Conservation (phyloP, 176 grass and related monocot species). For the Ensete glaucum region DNA sequence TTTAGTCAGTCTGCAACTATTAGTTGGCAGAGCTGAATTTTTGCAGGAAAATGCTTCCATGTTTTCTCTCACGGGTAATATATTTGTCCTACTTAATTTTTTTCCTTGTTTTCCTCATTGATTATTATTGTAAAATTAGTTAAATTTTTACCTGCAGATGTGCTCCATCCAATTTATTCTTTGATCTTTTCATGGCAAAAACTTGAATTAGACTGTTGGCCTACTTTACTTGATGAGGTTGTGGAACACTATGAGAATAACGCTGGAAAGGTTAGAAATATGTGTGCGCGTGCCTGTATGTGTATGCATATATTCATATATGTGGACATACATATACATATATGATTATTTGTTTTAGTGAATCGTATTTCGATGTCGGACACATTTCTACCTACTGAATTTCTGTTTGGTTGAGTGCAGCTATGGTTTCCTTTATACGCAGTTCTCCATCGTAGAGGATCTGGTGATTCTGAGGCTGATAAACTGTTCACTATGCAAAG, state of each 20-base stretch:
- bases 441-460: conserved; percentile 38
- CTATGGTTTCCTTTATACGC: conserved; percentile 84
- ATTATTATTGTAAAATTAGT: background rate
- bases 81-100: background rate
- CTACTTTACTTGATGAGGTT: conserved; percentile 53
- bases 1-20: conserved; percentile 73
- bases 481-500: conserved; percentile 52
- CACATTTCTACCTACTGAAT: background rate
- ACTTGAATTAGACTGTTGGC: conserved; percentile 80
- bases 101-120: background rate
- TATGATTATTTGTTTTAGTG: background rate
- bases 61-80: conserved; percentile 62
- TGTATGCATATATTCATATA: background rate
- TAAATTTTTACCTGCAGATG: conserved; percentile 31
- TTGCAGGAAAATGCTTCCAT: conserved; percentile 85
- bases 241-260: conserved; percentile 46
- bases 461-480: conserved; percentile 29
- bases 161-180: conserved; percentile 58
- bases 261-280: conserved; percentile 58
- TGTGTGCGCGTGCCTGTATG: background rate
- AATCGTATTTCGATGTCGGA: background rate
- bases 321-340: background rate
- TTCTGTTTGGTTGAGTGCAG: conserved; percentile 25
- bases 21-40: conserved; percentile 54
- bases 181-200: conserved; percentile 81